A percentile compares a stretch with the other conserved stretches of the same genome.
Evolutionary conservation across 192 early-diverging fungal species (phyloP).

Genomic region (Phycomyces blakesleeanus): DNA sequence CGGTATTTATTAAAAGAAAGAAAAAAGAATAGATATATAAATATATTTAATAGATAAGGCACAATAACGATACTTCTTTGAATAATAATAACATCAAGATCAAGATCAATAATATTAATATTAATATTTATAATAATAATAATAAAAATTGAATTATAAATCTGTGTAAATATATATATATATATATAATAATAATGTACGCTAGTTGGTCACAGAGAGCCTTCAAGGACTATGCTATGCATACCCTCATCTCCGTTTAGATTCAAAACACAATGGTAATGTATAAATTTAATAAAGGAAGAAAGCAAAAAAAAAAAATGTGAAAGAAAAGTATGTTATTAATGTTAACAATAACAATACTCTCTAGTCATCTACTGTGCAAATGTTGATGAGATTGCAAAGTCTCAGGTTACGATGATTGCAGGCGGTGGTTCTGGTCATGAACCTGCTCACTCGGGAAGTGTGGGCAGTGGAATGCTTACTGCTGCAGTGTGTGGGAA

Average conservation of each 20-base stretch:
- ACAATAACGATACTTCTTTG: background rate
- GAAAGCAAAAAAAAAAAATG: no score
- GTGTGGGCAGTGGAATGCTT: conserved; percentile 71
- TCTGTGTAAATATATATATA: no score
- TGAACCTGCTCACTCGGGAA: conserved; percentile 80
- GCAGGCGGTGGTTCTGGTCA: conserved; percentile 84
- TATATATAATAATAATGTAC: background rate
- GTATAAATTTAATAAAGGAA: no score
- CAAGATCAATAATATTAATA: background rate
- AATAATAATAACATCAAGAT: background rate
- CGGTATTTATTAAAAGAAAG: no score
- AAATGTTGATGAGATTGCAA: conserved; percentile 47
- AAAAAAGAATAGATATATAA: no score
- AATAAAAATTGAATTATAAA: no score
- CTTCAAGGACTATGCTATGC: conserved; percentile 54
- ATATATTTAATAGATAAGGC: background rate
- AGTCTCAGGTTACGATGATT: conserved; percentile 68
- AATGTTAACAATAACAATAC: no score
- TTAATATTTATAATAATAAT: no score
- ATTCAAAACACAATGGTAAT: conserved; percentile 54
- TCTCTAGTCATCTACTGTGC: conserved; percentile 58
- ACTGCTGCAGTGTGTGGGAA: conserved; percentile 77
- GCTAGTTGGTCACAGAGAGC: conserved; percentile 54
- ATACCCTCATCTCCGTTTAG: conserved; percentile 55
- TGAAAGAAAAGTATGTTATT: no score